phyloP scores from a whole-genome alignment of 2,329 filamentous ascomycete species.

The Aureobasidium namibiae region DNA sequence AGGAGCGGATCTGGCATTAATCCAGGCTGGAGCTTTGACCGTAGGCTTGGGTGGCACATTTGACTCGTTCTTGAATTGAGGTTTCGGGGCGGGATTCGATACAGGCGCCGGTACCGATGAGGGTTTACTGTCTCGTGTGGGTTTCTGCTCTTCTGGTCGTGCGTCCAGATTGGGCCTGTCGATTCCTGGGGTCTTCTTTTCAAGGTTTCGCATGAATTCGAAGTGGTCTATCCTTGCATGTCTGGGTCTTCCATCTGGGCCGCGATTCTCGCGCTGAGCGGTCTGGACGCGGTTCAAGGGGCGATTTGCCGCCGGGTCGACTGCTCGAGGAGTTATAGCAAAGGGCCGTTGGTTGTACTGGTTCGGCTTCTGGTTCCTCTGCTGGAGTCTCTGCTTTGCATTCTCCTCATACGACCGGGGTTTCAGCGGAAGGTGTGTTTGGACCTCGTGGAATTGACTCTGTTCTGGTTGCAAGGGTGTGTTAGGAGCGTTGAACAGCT shows the following conservation, averaged over 20 bases:
- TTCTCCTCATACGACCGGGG: too few species aligned
- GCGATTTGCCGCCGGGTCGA: neutral
- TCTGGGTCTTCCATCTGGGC: neutral
- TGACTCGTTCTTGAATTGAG: neutral
- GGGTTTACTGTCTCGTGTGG: neutral
- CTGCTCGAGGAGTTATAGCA: neutral
- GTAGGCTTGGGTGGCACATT: neutral
- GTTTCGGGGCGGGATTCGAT: neutral
- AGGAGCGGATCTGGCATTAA: neutral
- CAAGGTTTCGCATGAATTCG: neutral
- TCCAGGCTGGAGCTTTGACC: neutral
- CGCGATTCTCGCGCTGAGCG: neutral
- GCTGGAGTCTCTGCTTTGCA: neutral
- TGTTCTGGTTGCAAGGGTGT: neutral
- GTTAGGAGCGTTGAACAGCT: neutral
- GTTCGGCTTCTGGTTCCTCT: neutral
- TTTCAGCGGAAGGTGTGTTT: too few species aligned
- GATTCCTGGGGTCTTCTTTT: neutral
- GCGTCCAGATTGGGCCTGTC: neutral
- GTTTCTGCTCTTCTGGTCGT: too few species aligned
- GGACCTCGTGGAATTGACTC: too few species aligned
- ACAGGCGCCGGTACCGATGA: neutral
- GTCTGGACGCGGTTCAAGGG: constrained; percentile 7
- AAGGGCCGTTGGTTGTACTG: neutral
- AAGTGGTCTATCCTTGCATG: neutral